Evolutionary conservation across 805 yeast species (phyloP), one percentile per base, ranked within the genome.

Genomic region (Komagataella pastoris): DNA sequence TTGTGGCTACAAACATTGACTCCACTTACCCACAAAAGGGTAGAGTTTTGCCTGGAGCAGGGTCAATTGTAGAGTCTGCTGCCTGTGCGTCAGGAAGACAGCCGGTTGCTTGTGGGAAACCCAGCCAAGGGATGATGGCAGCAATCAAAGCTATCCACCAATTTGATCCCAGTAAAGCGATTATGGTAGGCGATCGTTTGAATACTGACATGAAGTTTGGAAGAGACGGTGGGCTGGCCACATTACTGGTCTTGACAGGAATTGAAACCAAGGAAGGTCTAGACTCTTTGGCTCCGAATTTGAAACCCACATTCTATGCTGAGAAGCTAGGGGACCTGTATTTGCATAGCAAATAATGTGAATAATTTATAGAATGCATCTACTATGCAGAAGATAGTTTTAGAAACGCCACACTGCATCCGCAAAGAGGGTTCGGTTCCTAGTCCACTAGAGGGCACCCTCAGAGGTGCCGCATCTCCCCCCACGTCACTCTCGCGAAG

Each of bases 131-230:
- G 52, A 90, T 93, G 97, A 77, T 93, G 83, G 87, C 88, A 61
- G 83, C 95, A 18, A 86, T 93, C 63, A 78, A 82, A 55, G 85
- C 85, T 3, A 80, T 81, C 43, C 75, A 78, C 53, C 65, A 76
- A 17, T 70, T 80, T 40, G 80, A 80, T 50, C 77, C 80, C 50
- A 56, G 68, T 3, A 74, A 79, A 53, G 83, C 95, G 10, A 75
- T 91, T 57, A 93, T 93, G 98, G 79, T 93, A 53, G 99, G 99
- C 18, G 99, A 93, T 64, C 75, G 99, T 57, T 72, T 93, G 54
- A 91, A 93, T 65, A 93, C 99, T 0, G 99, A 93, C 61, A 91
- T 93, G 82, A 78, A 77, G 61, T 93, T 93, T 65, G 99, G 98
- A 47, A 73, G 79, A 52, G 83, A 81, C 53, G 96, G 96, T 51